A percentile compares a stretch with the other conserved stretches of the same genome.
Evolutionary conservation across 805 yeast genomes (phyloP).

Genomic region (Barnettozyma salicaria): DNA sequence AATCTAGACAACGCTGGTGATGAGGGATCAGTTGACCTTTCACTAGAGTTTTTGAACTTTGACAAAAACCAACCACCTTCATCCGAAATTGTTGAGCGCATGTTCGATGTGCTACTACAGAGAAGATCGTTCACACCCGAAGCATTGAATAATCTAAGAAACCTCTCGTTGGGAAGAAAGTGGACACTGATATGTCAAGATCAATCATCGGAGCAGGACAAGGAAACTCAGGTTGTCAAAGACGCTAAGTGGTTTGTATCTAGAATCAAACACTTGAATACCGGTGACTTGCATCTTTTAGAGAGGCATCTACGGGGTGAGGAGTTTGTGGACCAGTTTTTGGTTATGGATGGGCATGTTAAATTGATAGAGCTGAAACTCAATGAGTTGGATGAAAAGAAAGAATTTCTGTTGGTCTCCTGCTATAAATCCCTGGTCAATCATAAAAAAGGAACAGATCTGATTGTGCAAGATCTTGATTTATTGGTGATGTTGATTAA

Average conservation of each 20-base stretch:
- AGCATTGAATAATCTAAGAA: conserved; percentile 17
- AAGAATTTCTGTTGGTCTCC: conserved; percentile 43
- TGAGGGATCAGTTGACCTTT: too few species aligned
- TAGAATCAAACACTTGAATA: conserved; percentile 12
- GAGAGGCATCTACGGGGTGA: conserved; percentile 21
- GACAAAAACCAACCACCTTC: conserved; percentile 27
- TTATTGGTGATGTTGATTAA: conserved; percentile 35
- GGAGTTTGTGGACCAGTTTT: conserved; percentile 34
- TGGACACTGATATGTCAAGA: conserved; percentile 27
- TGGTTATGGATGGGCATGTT: conserved; percentile 45
- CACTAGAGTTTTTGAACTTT: conserved; percentile 23
- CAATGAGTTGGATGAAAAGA: conserved; percentile 42
- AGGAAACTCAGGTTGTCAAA: background rate
- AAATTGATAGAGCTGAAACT: conserved; percentile 40
- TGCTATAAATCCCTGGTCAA: conserved; percentile 47
- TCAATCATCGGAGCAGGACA: conserved; percentile 6
- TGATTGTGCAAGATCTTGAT: conserved; percentile 21
- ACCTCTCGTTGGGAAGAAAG: conserved; percentile 18
- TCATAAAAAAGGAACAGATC: conserved; percentile 21
- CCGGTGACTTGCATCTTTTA: conserved; percentile 21
- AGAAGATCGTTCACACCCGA: conserved; percentile 21
- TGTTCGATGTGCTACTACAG: conserved; percentile 17
- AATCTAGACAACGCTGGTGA: too few species aligned
- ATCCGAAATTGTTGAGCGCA: conserved; percentile 18
- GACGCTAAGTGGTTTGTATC: conserved; percentile 19